These are phyloP conservation scores for Fusarium metavorans DNA, from an alignment of 2,329 filamentous ascomycete genomes.

Conservation along the genomic window DNA sequence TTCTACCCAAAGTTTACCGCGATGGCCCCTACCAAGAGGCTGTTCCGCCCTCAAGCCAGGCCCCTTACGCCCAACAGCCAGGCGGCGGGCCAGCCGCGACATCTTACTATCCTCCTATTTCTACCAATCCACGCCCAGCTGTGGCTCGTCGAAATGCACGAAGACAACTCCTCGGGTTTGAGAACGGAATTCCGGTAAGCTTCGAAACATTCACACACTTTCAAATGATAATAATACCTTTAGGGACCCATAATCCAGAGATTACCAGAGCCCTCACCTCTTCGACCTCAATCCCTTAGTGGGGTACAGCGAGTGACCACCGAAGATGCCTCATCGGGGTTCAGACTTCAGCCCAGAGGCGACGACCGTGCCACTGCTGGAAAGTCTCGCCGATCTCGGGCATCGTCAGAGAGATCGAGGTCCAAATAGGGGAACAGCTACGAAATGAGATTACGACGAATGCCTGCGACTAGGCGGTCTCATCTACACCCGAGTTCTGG, in stretches of 20 bases:
- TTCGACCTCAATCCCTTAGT: constrained; percentile 3
- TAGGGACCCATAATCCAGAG: constrained; percentile 3
- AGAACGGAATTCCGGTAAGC: not conserved
- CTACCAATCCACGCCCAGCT: not conserved
- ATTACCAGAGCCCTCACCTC: not conserved
- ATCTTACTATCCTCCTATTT: not conserved
- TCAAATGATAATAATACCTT: not conserved
- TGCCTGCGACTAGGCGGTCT: not conserved
- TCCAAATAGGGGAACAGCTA: not conserved
- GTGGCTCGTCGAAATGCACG: not conserved
- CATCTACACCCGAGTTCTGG: not conserved
- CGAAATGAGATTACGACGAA: not conserved
- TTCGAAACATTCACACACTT: not conserved
- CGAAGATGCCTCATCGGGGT: not conserved
- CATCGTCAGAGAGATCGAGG: constrained; percentile 3
- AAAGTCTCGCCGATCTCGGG: not conserved
- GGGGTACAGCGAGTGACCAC: not conserved
- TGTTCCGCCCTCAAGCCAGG: not conserved
- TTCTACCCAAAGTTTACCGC: not conserved
- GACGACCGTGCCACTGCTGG: not conserved
- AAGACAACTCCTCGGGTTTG: not conserved
- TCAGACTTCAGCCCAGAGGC: constrained; percentile 10
- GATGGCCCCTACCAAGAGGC: not conserved
- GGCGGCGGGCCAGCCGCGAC: not conserved
- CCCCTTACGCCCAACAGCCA: not conserved